A percentile compares a stretch with the other conserved stretches of the same genome.
Evolutionary conservation across 2,329 filamentous ascomycete genomes (phyloP).

Genomic region (Gremmenia infestans): DNA sequence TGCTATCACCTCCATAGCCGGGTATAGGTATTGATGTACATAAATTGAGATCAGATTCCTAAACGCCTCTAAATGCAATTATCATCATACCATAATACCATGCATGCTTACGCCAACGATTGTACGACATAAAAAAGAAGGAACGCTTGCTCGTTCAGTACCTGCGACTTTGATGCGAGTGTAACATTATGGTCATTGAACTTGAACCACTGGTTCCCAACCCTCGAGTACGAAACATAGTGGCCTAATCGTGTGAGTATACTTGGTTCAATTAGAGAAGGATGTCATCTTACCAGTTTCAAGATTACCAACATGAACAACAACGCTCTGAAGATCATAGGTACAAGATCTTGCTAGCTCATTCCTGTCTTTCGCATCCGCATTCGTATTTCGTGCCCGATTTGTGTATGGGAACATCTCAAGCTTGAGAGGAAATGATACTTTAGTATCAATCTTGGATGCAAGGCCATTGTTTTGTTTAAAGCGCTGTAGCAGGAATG

Average conservation of each 20-base stretch:
- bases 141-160: constrained; percentile 82
- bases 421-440: constrained; percentile 79
- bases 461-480: constrained; percentile 71
- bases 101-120: constrained; percentile 32
- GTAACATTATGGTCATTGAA: constrained; percentile 96
- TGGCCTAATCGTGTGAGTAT: constrained; percentile 48
- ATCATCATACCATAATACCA: background rate
- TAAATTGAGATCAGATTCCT: background rate
- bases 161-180: constrained; percentile 75
- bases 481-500: constrained; percentile 48
- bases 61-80: constrained; percentile 7
- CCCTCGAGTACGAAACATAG: constrained; percentile 83
- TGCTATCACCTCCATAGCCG: background rate
- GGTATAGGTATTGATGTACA: constrained; percentile 6
- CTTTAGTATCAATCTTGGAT: constrained; percentile 81
- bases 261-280: background rate
- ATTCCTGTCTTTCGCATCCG: constrained; percentile 45
- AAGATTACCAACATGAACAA: constrained; percentile 89
- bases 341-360: constrained; percentile 62
- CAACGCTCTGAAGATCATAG: constrained; percentile 84
- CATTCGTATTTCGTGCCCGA: constrained; percentile 48
- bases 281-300: constrained; percentile 58
- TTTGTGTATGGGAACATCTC: constrained; percentile 91
- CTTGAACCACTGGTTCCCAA: constrained; percentile 86
- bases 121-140: constrained; percentile 80